Base-by-base conservation (phyloP, 2,329 filamentous ascomycete genomes). In the Hymenoscyphus fraxineus region DNA sequence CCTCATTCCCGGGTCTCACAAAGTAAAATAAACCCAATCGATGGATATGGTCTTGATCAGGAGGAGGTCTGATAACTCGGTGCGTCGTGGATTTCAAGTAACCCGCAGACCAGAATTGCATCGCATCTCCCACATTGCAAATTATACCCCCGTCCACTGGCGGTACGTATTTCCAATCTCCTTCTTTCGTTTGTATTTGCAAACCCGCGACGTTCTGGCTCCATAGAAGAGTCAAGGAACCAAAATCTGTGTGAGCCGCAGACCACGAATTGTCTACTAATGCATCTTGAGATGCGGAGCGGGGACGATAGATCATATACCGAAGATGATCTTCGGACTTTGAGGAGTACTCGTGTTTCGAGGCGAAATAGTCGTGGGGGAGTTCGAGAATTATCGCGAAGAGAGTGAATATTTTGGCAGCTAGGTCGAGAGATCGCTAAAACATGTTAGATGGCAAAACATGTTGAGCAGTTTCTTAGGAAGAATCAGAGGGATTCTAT, bases 331-430 rank as follows among this genome's bases (percentile, higher is more conserved):
- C 82, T 68, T 86, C 83, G 57, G 81, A 80, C 41, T 80, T 77
- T 59, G 80, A 77, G 1, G 84, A 78, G 68, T 86, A 88, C 6
- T 77, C 77, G 70, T 88, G 85, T 39, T 79, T 76, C 12, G 79
- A 78, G 31, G 82, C 78, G 58, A 88, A 80, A 65, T 80, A 80
- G 19, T 88, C 82, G 59, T 84, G 81, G 0, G 83, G 82, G 0
- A 88, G 77, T 70, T 87, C 81, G 0, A 88, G 78, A 1, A 87
- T 76, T 35, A 86, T 82, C 6, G 83, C 80, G 63, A 85, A 82
- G 7, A 85, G 77, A 0, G 81, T 80, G 19, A 87, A 80, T 0
- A 88, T 77, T 54, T 82, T 83, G 6, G 82, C 77, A 0, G 86
- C 80, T 6, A 87, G 79, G 56, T 85, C 62, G 10, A 64, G 62